Evolutionary conservation across 2,329 filamentous ascomycete species (phyloP).

Genomic region (Fusarium praegraminearum): DNA sequence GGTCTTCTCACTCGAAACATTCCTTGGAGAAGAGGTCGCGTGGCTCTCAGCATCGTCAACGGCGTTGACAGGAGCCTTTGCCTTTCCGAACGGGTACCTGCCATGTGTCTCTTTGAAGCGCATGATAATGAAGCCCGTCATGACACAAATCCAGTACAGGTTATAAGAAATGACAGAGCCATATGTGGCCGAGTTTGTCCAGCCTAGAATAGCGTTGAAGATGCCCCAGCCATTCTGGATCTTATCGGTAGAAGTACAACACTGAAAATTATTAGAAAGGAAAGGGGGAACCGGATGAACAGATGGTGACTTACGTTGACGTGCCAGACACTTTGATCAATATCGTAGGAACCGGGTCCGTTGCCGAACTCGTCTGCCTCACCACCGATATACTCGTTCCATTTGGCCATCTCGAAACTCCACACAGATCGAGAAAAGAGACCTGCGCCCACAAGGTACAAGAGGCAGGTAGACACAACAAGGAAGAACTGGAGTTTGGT

Average conservation of each 20-base stretch:
- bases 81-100: constrained; percentile 60
- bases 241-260: constrained; percentile 78
- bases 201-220: constrained; percentile 88
- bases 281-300: not conserved
- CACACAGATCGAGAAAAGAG: constrained; percentile 83
- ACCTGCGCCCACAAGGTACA: constrained; percentile 87
- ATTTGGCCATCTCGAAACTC: constrained; percentile 77
- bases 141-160: constrained; percentile 84
- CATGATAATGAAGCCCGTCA: constrained; percentile 74
- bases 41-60: constrained; percentile 48
- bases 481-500: constrained; percentile 76
- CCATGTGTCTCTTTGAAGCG: constrained; percentile 73
- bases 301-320: constrained; percentile 70
- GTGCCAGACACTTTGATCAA: constrained; percentile 83
- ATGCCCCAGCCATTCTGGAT: constrained; percentile 86
- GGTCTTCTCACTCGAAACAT: constrained; percentile 46
- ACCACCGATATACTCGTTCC: constrained; percentile 73
- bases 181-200: constrained; percentile 89
- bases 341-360: constrained; percentile 83
- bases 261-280: constrained; percentile 56
- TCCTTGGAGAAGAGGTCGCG: constrained; percentile 43
- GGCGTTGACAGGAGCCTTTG: constrained; percentile 43
- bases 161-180: constrained; percentile 90
- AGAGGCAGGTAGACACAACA: constrained; percentile 82
- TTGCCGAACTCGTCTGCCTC: constrained; percentile 62